A percentile compares a stretch with the other conserved stretches of the same genome.
Conservation (phyloP, 108 stramenopile genomes). For the Skeletonema menzelii region DNA sequence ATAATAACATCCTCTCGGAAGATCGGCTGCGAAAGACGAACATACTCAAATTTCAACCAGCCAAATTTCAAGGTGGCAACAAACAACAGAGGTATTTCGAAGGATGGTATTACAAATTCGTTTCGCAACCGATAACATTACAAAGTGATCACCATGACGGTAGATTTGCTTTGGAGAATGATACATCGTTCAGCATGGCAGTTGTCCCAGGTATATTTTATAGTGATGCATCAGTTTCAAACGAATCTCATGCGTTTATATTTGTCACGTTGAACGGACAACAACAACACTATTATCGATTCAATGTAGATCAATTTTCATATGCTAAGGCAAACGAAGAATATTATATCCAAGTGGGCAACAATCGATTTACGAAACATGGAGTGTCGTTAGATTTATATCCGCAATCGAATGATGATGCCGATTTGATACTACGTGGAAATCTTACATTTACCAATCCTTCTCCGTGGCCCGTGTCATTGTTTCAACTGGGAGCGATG, state of each 20-base stretch:
- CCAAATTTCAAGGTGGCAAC: constrained; percentile 26
- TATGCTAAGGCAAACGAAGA: constrained; percentile 21
- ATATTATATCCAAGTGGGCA: constrained; percentile 24
- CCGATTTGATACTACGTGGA: constrained; percentile 13
- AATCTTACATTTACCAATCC: constrained; percentile 16
- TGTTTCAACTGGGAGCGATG: constrained; percentile 34
- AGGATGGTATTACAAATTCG: constrained; percentile 43
- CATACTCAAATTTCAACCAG: constrained; percentile 26
- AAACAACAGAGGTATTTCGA: constrained; percentile 23
- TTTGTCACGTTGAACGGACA: constrained; percentile 40
- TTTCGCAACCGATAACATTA: constrained; percentile 3
- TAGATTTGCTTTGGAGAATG: not conserved
- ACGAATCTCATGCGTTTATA: constrained; percentile 39
- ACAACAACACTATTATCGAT: constrained; percentile 34
- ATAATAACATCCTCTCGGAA: constrained; percentile 1
- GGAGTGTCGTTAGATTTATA: constrained; percentile 28
- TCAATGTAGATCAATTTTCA: constrained; percentile 14
- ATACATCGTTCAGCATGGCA: constrained; percentile 24
- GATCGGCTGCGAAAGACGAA: constrained; percentile 7
- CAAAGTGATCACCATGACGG: not conserved
- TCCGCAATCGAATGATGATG: constrained; percentile 28
- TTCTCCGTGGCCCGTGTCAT: constrained; percentile 35
- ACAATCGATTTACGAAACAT: constrained; percentile 22
- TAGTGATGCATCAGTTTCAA: constrained; percentile 5
- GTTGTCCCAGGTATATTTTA: constrained; percentile 39